Base-by-base conservation (phyloP, 116 monocot species). In the Iris pallida region DNA sequence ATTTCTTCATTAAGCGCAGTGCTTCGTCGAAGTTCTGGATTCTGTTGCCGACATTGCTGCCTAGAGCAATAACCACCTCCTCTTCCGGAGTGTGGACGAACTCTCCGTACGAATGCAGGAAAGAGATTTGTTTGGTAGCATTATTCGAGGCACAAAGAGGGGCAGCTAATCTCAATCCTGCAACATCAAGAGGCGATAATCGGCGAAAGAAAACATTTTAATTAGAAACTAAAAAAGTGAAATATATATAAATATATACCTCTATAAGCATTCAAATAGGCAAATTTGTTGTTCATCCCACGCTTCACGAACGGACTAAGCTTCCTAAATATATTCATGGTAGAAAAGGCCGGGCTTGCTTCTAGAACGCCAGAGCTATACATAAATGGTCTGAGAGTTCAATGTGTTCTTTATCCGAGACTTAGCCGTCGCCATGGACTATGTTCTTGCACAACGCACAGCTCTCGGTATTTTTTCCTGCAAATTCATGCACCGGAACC, bases 1-100 rank as follows among this genome's bases (percentile, higher is more conserved):
- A 86, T 53, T 74, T 76, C 71, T 84, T 89, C 89, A 93, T 84
- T 68, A 93, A 20, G 12, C 20, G 66, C 45, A 89, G 58, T 47
- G 93, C 89, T 69, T 80, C 74, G 53, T 80, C 69, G 53, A 93
- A 89, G 62, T 86, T 86, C n/a, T 71, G 48, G 13, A 93, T 60
- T 74, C 89, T 79, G 61, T 93, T 63, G 4, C 89, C 89, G 42
- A 93, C 70, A 73, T 93, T 89, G 65, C 93, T 93, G 0, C 93
- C 93, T 53, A 93, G 45, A 57, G 93, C 93, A 74, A 93, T 89
- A 45, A 79, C 89, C 18, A 93, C 72, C 57, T 89, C 89, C 40
- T 89, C 75, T 46, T 85, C 79, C 59, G 15, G 3, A 58, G 68
- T 68, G 17, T 73, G 68, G 20, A 66, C 71, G 8, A 74, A 20